Base-by-base conservation (phyloP, 179 eudicot genomes). In the Silene noctiflora region DNA sequence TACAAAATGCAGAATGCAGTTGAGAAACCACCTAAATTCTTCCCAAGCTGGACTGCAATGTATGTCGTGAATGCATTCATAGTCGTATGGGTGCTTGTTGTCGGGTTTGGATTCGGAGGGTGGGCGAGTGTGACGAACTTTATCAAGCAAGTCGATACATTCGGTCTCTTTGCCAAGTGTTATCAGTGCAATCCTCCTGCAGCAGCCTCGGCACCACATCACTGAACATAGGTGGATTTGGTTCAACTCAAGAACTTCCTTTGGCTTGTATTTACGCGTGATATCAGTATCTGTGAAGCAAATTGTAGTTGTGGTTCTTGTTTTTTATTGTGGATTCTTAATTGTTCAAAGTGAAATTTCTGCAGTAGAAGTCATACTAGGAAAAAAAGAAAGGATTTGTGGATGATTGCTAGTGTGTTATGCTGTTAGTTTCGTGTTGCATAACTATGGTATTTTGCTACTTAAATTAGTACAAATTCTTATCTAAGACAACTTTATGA, bases 101-200 rank as follows among this genome's bases (percentile, higher is more conserved):
- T 84, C 4, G 84, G 87, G 20, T 84, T 81, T 13, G 86, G 84
- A 22, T 81, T 84, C 24, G 86, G 86, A 19, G 86, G 86, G 21
- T 84, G 86, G 87, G 84, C 86, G 1, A 84, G 87, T 66, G 67
- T 84, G 78, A 69, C 59, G 4, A 81, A 84, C 79, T 84, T 84
- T 42, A 75, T 81, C 59, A 80, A 51, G 60, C 87, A 84, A 62
- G 78, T 84, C 13, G 61, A 81, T 22, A 79, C 84, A 4, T 84
- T 84, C 9, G 87, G 87, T 16, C 83, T 84, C 16, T 84, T 84
- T 61, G 83, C 87, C 31, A 84, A 84, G 76, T 84, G 87, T 66
- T 84, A 84, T 10, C 87, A 84, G 46, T 81, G 84, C 42, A 77
- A 77, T 46, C 76, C 81, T 12, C 81, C 80, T n/a, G 60, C 84